A percentile compares a stretch with the other conserved stretches of the same genome.
phyloP scores from a whole-genome alignment of 805 yeast genomes.

The Candida loeiensis region DNA sequence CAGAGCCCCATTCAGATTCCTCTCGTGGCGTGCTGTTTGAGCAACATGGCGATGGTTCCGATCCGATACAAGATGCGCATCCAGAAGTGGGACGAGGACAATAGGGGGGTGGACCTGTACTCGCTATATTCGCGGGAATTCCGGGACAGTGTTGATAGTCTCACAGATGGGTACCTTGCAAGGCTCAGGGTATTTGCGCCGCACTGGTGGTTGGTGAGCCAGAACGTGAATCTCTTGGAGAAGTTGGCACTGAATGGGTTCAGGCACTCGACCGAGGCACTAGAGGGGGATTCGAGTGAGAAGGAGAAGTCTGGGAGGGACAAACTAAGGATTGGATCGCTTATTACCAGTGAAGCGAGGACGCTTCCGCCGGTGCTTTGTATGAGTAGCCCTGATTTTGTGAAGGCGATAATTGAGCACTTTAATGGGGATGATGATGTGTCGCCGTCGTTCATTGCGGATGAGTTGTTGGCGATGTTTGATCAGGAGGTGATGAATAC shows the following conservation, averaged over 20 bases:
- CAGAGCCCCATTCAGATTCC: conserved; percentile 3
- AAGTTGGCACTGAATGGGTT: conserved; percentile 1
- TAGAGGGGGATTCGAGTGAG: neutral
- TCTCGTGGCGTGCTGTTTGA: conserved; percentile 1
- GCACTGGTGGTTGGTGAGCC: conserved; percentile 8
- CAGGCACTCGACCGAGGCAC: neutral
- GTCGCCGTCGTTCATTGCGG: neutral
- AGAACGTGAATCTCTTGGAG: conserved; percentile 2
- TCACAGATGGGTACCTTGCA: conserved; percentile 4
- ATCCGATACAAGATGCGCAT: conserved; percentile 7
- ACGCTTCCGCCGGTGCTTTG: conserved; percentile 9
- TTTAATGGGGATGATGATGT: conserved; percentile 5
- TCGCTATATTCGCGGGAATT: neutral
- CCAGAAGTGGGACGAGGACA: conserved; percentile 3
- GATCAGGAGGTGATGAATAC: conserved; percentile 1
- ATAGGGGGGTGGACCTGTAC: neutral
- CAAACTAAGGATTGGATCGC: conserved; percentile 6
- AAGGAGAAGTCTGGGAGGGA: neutral
- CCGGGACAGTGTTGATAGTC: neutral
- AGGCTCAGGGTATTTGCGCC: conserved; percentile 1
- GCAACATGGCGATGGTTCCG: conserved; percentile 4
- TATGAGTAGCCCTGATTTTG: conserved; percentile 7
- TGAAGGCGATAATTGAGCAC: conserved; percentile 4
- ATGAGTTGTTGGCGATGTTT: conserved; percentile 5
- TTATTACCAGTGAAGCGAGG: conserved; percentile 5